These are phyloP conservation scores for Tolypocladium capitatum DNA, from an alignment of 2,329 filamentous ascomycete species.

Conservation along the genomic window DNA sequence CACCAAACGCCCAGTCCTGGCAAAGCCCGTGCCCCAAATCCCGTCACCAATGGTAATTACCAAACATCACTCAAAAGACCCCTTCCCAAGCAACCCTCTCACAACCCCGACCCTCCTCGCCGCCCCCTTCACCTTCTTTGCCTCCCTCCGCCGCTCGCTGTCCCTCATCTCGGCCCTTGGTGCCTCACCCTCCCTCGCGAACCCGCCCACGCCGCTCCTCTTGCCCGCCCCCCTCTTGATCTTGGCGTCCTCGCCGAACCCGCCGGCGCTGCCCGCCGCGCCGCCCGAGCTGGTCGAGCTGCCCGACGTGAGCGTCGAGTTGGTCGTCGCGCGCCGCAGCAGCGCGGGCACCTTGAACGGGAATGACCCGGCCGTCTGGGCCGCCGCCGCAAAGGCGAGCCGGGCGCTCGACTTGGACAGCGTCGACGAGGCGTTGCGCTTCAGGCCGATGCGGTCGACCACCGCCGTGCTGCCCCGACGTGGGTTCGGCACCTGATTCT, in stretches of 20 bases:
- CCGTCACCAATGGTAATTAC: not conserved
- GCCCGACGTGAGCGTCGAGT: conserved; percentile 33
- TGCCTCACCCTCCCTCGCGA: conserved; percentile 46
- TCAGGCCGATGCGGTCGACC: conserved; percentile 62
- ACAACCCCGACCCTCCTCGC: conserved; percentile 43
- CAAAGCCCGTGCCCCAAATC: not conserved
- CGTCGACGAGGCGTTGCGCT: conserved; percentile 37
- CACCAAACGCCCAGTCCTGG: not conserved
- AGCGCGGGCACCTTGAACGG: conserved; percentile 58
- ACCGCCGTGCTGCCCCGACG: conserved; percentile 30
- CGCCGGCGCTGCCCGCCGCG: conserved; percentile 13
- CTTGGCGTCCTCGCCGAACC: conserved; percentile 36
- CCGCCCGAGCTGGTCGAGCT: conserved; percentile 13
- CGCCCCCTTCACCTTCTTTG: conserved; percentile 43
- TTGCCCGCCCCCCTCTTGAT: conserved; percentile 48
- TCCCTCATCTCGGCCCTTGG: conserved; percentile 40
- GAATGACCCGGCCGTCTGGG: conserved; percentile 21
- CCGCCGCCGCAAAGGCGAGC: conserved; percentile 43
- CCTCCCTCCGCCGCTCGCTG: conserved; percentile 43
- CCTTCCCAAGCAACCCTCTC: conserved; percentile 43
- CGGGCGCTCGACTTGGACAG: conserved; percentile 20
- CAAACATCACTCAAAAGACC: conserved; percentile 23
- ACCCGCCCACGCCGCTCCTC: conserved; percentile 46
- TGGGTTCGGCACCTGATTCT: conserved; percentile 29
- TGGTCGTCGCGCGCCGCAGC: conserved; percentile 61